Conservation (phyloP, 805 yeast genomes). For the Wickerhamiella sergipiensis region DNA sequence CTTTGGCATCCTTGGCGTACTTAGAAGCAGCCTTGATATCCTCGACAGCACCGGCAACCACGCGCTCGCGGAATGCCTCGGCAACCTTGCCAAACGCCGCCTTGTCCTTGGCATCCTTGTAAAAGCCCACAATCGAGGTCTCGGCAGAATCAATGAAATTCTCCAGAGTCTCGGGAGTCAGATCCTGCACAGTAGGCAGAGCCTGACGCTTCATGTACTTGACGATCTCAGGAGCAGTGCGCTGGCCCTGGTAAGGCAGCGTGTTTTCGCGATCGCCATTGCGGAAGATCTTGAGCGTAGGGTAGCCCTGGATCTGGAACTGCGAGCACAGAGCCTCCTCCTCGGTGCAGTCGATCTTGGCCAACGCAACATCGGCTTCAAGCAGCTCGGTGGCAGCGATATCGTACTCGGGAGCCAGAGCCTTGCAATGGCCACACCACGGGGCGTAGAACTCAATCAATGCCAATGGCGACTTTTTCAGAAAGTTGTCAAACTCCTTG, state of each 20-base stretch:
- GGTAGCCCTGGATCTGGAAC: slow-evolving; percentile 61
- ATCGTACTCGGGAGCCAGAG: slow-evolving; percentile 26
- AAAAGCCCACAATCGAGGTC: slow-evolving; percentile 37
- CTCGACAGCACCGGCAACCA: slow-evolving; percentile 39
- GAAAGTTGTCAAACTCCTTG: slow-evolving; percentile 49
- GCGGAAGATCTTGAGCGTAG: slow-evolving; percentile 60
- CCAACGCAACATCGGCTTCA: slow-evolving; percentile 31
- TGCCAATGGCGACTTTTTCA: slow-evolving; percentile 62
- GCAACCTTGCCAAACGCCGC: slow-evolving; percentile 54
- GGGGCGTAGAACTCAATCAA: slow-evolving; percentile 88
- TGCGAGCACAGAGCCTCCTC: slow-evolving; percentile 60
- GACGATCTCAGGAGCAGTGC: slow-evolving; percentile 67
- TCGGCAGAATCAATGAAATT: slow-evolving; percentile 31
- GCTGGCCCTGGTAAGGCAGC: slow-evolving; percentile 69
- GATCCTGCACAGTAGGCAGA: slow-evolving; percentile 54
- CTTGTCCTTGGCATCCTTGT: slow-evolving; percentile 35
- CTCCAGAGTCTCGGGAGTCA: slow-evolving; percentile 37
- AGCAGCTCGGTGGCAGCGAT: slow-evolving; percentile 17
- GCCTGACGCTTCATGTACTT: slow-evolving; percentile 70
- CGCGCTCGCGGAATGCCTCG: slow-evolving; percentile 45
- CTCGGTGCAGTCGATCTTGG: slow-evolving; percentile 76
- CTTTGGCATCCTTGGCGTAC: slow-evolving; percentile 24
- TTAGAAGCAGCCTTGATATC: slow-evolving; percentile 30
- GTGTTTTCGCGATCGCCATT: slow-evolving; percentile 36
- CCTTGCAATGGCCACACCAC: slow-evolving; percentile 89